Conservation (phyloP, 495 filamentous ascomycete species). For the Polyplosphaeria fusca region DNA sequence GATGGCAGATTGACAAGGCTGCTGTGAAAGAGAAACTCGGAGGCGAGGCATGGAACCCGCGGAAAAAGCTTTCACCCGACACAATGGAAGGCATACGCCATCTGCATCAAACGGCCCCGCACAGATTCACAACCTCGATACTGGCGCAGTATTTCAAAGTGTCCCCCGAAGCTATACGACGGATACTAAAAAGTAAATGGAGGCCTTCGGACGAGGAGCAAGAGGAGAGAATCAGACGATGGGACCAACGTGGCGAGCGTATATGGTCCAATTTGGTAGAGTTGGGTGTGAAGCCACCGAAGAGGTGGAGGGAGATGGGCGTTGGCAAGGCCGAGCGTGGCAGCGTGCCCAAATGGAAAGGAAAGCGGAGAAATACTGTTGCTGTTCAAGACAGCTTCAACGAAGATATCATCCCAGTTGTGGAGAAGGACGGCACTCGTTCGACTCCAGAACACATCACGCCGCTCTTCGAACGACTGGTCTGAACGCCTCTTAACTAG, state of each 20-base stretch:
- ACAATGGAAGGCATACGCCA: conserved; percentile 81
- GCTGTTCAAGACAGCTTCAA: conserved; percentile 16
- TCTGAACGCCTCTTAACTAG: no score
- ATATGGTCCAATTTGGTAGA: conserved; percentile 76
- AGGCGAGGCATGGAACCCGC: conserved; percentile 67
- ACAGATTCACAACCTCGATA: conserved; percentile 67
- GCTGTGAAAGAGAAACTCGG: conserved; percentile 71
- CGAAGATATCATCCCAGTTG: conserved; percentile 26
- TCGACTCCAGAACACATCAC: no score
- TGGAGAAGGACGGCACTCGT: conserved; percentile 8
- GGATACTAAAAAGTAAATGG: conserved; percentile 87
- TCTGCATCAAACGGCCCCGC: conserved; percentile 69
- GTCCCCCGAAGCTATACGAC: conserved; percentile 78
- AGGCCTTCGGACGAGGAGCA: conserved; percentile 59
- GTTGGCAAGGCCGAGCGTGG: conserved; percentile 46
- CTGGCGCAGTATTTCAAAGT: conserved; percentile 79
- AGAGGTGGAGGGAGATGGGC: conserved; percentile 65
- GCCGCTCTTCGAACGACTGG: no score
- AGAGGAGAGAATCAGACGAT: conserved; percentile 61
- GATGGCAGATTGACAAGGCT: conserved; percentile 70
- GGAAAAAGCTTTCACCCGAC: conserved; percentile 85
- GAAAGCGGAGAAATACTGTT: conserved; percentile 12
- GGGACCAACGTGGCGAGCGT: conserved; percentile 72
- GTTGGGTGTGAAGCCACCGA: conserved; percentile 63
- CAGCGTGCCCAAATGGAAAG: conserved; percentile 34